A percentile compares a stretch with the other conserved stretches of the same genome.
Conservation (phyloP, 2,329 filamentous ascomycete genomes). For the Aspergillus sp. region DNA sequence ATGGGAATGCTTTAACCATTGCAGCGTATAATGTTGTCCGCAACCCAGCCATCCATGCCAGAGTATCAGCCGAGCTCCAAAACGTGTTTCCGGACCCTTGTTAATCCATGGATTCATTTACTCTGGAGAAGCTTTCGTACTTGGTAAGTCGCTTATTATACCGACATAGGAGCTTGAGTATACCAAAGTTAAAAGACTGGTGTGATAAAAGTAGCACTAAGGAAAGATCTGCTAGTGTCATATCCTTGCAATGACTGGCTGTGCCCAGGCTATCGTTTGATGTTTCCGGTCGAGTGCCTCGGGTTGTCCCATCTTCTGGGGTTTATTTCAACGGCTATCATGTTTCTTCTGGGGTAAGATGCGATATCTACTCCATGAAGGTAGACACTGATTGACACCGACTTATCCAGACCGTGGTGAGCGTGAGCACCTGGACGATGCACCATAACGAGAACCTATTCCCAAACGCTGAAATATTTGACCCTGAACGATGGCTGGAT, state of each 20-base stretch:
- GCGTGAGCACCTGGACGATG: constrained; percentile 36
- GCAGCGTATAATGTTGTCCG: constrained; percentile 29
- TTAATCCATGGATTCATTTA: constrained; percentile 23
- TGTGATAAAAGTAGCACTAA: constrained; percentile 38
- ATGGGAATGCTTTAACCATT: constrained; percentile 35
- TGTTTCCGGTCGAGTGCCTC: constrained; percentile 32
- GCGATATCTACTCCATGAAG: not conserved
- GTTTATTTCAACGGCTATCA: constrained; percentile 32
- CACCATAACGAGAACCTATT: constrained; percentile 35
- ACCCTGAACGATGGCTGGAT: constrained; percentile 37
- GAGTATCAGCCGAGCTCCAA: constrained; percentile 28
- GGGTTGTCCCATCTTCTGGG: constrained; percentile 32
- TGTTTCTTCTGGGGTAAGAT: constrained; percentile 30
- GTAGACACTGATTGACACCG: not conserved
- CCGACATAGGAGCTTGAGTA: not conserved
- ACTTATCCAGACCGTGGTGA: constrained; percentile 21
- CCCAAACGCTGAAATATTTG: constrained; percentile 33
- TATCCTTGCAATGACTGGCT: not conserved
- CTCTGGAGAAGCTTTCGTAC: constrained; percentile 38
- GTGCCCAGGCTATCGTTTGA: constrained; percentile 29
- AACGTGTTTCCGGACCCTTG: constrained; percentile 30
- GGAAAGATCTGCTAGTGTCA: constrained; percentile 20
- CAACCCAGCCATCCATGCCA: constrained; percentile 27
- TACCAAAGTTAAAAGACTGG: constrained; percentile 22
- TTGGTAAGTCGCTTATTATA: constrained; percentile 20